phyloP scores from a whole-genome alignment of 2,329 filamentous ascomycete genomes.

The Sordariomycetes sp. region DNA sequence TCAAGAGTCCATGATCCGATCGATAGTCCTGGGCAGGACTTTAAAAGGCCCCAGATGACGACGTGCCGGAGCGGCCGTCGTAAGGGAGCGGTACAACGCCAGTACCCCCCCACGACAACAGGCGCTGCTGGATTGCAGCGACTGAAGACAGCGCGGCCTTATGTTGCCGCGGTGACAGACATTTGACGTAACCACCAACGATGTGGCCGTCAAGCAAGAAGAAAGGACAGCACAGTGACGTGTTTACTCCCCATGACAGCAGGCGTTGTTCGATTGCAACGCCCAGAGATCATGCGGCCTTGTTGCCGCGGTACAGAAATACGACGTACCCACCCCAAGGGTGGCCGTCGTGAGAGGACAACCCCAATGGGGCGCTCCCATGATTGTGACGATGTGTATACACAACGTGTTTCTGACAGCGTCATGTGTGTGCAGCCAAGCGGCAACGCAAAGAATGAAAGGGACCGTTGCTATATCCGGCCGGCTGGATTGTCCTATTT shows the following conservation, averaged over 20 bases:
- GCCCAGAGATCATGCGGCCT: not conserved
- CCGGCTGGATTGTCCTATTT: too few relatives aligned
- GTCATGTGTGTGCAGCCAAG: not conserved
- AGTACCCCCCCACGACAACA: not conserved
- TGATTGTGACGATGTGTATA: not conserved
- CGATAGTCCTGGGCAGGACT: constrained; percentile 19
- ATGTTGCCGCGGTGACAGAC: not conserved
- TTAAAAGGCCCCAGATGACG: constrained; percentile 15
- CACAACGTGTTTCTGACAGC: not conserved
- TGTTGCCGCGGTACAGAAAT: not conserved
- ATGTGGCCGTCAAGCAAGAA: not conserved
- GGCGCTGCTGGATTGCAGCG: not conserved
- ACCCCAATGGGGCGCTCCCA: not conserved
- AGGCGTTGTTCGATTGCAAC: not conserved
- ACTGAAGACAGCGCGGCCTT: not conserved
- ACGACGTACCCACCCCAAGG: not conserved
- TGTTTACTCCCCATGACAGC: not conserved
- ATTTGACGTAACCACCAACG: not conserved
- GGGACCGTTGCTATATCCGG: not conserved
- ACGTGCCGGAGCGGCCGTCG: not conserved
- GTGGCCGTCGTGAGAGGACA: not conserved
- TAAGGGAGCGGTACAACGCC: not conserved
- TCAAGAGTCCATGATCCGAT: not conserved
- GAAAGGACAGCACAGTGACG: too few relatives aligned
- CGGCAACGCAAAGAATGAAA: not conserved